Base-by-base conservation (phyloP, 306 rosid species). In the Cucumis melo region DNA sequence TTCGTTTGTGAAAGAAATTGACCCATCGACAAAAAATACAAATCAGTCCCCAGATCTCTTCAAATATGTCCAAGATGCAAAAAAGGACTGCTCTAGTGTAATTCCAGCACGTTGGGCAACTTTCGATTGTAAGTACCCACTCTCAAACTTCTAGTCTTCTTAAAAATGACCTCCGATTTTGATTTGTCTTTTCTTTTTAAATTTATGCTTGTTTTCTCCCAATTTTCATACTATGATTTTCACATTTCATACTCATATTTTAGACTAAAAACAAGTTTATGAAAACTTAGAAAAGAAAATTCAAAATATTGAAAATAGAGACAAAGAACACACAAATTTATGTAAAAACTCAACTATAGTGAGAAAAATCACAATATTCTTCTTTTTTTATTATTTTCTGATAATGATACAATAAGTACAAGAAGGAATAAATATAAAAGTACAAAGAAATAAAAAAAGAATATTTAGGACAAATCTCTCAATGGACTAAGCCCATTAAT, bases 81-180 rank as follows among this genome's bases (percentile, higher is more conserved):
- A 88, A 71, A 74, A 84, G 73, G 84, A 84, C 46, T 13, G 53
- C 71, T 63, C 83, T 53, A 67, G 78, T n/a, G 72, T 42, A 50
- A 76, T 88, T 77, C 86, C 96, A 63, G 0, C 94, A 48, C 81
- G 50, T 72, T 91, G 96, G 96, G 89, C 87, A 67, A 90, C 91
- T 60, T 91, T 91, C 71, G 96, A 93, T 81, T 91, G 96, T 90
- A 85, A 89, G 94, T 44, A 7, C n/a, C 17, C 24, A 27, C 44
- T 3, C 60, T 8, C 4, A 15, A 48, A 23, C 38, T 68, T 70
- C 75, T 44, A 7, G 8, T 11, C 24, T 7, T 11, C 12, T 46
- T 15, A 4, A 27, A 72, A 50, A 50, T 23, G 13, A 50, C 9
- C 20, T 48, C 4, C 23, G 48, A n/a, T n/a, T n/a, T n/a, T n/a